Conservation (phyloP, 2,329 filamentous ascomycete species). For the Dactylellina cionopaga region DNA sequence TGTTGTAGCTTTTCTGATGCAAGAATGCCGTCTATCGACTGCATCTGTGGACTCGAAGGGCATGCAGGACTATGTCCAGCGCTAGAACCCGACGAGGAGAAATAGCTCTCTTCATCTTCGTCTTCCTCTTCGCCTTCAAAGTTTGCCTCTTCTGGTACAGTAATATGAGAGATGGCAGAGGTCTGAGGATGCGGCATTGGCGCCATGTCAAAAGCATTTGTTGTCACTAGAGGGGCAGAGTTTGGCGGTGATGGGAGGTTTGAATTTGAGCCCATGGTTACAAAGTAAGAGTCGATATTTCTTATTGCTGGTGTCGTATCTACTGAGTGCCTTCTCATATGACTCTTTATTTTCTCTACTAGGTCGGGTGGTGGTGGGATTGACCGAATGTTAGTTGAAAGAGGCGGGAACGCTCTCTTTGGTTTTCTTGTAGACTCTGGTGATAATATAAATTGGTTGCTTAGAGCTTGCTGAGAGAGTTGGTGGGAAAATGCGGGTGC, state of each 20-base stretch:
- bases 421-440: constrained; percentile 40
- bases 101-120: constrained; percentile 55
- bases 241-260: constrained; percentile 55
- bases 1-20: constrained; percentile 53
- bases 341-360: constrained; percentile 45
- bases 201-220: constrained; percentile 57
- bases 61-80: constrained; percentile 40
- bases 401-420: constrained; percentile 42
- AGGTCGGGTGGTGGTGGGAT: constrained; percentile 44
- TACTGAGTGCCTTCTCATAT: constrained; percentile 49
- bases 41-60: constrained; percentile 43
- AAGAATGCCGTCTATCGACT: constrained; percentile 49
- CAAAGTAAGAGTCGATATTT: constrained; percentile 47
- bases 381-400: constrained; percentile 41
- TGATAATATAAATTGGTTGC: constrained; percentile 41
- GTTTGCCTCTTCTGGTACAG: constrained; percentile 53
- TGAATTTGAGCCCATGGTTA: constrained; percentile 47
- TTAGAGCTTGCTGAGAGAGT: constrained; percentile 44
- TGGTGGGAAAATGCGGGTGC: constrained; percentile 36
- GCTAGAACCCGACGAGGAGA: constrained; percentile 52
- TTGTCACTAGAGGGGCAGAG: constrained; percentile 53
- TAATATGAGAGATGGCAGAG: constrained; percentile 54
- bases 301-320: constrained; percentile 39
- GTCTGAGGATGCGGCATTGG: constrained; percentile 54
- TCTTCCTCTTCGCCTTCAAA: constrained; percentile 53